A percentile compares a stretch with the other conserved stretches of the same genome.
Evolutionary conservation across 768 basidiomycete genomes (phyloP).

Genomic region (Lentinus brumalis): DNA sequence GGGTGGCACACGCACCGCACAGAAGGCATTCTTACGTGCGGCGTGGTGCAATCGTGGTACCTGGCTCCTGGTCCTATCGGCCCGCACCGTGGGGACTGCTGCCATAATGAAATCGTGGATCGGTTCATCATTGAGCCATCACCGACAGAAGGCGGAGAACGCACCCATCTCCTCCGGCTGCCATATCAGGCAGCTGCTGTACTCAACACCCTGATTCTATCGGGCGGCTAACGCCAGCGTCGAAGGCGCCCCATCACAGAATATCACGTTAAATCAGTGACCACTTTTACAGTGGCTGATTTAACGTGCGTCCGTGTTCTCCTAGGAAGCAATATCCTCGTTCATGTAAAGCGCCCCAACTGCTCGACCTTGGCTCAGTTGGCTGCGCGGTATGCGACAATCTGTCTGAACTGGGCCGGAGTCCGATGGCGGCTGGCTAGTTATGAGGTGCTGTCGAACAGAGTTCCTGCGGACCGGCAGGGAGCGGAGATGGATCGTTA

Average conservation of each 20-base stretch:
- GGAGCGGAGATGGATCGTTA: no score
- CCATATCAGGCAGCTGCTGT: slow-evolving; percentile 7
- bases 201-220: slow-evolving; percentile 15
- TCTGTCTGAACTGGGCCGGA: no score
- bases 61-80: background rate
- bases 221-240: slow-evolving; percentile 7
- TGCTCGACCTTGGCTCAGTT: no score
- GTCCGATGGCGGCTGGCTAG: no score
- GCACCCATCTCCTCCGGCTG: slow-evolving; percentile 9
- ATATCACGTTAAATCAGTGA: slow-evolving; percentile 1
- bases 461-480: no score
- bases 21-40: background rate
- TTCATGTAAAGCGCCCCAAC: no score
- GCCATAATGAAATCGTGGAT: slow-evolving; percentile 12
- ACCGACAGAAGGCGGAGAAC: background rate
- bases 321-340: background rate
- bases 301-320: background rate
- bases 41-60: background rate
- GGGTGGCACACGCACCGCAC: slow-evolving; percentile 8
- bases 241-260: slow-evolving; percentile 12
- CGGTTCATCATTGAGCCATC: slow-evolving; percentile 1
- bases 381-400: no score
- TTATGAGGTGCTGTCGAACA: no score
- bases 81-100: background rate
- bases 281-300: slow-evolving; percentile 6